These are phyloP conservation scores for Gypsophila paniculata DNA, from an alignment of 179 eudicot species.

Conservation along the genomic window DNA sequence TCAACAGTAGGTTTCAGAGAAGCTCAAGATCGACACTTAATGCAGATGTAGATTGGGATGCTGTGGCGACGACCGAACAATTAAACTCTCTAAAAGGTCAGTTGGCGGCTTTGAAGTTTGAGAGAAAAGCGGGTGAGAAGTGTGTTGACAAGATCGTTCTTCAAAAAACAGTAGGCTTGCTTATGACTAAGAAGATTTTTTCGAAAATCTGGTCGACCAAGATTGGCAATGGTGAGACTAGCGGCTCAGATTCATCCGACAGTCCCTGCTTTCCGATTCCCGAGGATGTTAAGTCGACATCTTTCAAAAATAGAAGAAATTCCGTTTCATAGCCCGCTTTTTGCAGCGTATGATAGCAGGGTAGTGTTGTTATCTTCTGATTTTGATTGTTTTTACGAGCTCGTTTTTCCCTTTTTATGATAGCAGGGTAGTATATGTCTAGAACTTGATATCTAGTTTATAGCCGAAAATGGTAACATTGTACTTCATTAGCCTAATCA, in stretches of 20 bases:
- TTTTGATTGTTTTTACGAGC: neutral
- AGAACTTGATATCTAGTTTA: neutral
- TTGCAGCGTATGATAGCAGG: neutral
- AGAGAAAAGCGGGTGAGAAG: conserved; percentile 29
- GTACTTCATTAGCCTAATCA: no score
- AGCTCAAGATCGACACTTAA: conserved; percentile 59
- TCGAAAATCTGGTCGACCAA: conserved; percentile 69
- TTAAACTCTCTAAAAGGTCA: conserved; percentile 64
- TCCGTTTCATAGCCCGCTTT: conserved; percentile 54
- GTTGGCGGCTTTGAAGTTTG: conserved; percentile 65
- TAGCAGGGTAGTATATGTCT: neutral
- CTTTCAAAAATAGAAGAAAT: conserved; percentile 51
- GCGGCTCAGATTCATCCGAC: conserved; percentile 84
- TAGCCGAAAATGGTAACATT: no score
- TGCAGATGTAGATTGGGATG: conserved; percentile 84
- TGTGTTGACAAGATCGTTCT: conserved; percentile 38
- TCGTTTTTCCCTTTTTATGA: neutral
- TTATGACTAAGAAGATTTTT: conserved; percentile 65
- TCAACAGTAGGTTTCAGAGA: conserved; percentile 46
- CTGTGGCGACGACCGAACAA: conserved; percentile 73
- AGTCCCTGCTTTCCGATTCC: conserved; percentile 47
- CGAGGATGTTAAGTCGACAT: conserved; percentile 56
- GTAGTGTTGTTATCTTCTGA: conserved; percentile 11
- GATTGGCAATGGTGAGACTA: conserved; percentile 48
- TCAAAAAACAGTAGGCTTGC: conserved; percentile 49